These are phyloP conservation scores for Chenopodium suecicum DNA, from an alignment of 148 eudicot genomes.

Conservation along the genomic window DNA sequence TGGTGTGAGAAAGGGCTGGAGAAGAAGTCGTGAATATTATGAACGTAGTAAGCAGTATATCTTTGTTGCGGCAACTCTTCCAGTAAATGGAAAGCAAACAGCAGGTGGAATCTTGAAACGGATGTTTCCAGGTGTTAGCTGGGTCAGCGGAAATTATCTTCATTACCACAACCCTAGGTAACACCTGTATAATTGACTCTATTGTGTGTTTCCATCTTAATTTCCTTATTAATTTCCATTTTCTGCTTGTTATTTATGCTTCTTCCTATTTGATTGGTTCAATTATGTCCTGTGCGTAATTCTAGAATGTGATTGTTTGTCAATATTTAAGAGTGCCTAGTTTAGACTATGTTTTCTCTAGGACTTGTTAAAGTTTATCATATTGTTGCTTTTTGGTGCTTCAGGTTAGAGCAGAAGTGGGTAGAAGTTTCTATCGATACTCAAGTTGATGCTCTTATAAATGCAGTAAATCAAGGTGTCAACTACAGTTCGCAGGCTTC, in stretches of 20 bases:
- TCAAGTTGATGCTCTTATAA: slow-evolving; percentile 80
- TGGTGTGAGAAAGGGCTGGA: slow-evolving; percentile 58
- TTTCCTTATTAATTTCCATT: neutral
- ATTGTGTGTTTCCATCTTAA: neutral
- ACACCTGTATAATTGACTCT: slow-evolving; percentile 6
- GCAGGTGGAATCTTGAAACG: slow-evolving; percentile 83
- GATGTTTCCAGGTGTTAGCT: slow-evolving; percentile 79
- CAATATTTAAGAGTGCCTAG: neutral
- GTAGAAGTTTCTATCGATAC: slow-evolving; percentile 73
- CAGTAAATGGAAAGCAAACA: slow-evolving; percentile 81
- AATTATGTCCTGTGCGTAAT: neutral
- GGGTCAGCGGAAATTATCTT: slow-evolving; percentile 86
- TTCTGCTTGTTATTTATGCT: neutral
- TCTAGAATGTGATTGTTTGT: neutral
- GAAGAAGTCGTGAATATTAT: slow-evolving; percentile 67
- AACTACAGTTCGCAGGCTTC: slow-evolving; percentile 28
- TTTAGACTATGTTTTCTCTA: neutral
- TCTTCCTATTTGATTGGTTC: neutral
- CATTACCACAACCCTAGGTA: slow-evolving; percentile 94
- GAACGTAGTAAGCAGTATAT: slow-evolving; percentile 88
- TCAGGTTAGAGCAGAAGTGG: slow-evolving; percentile 88
- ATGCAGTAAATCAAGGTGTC: slow-evolving; percentile 53
- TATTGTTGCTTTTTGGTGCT: slow-evolving; percentile 10
- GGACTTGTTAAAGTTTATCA: neutral
- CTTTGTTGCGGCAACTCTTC: slow-evolving; percentile 95